Evolutionary conservation across 2,329 filamentous ascomycete genomes (phyloP).

Genomic region (Monilinia polystroma): DNA sequence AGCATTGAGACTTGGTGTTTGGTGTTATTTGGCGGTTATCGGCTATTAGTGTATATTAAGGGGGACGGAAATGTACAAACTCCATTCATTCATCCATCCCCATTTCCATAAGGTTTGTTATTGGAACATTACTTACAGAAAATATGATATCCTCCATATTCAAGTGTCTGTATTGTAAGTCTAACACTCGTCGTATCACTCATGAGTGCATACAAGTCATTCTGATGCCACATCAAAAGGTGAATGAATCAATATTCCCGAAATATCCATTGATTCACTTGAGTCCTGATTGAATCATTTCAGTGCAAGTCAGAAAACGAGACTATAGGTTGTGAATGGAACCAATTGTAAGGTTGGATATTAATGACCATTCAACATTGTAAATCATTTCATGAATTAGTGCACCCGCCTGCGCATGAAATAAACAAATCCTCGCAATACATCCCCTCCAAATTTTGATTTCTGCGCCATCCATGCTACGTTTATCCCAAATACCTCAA

Average conservation of each 20-base stretch:
- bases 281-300: no score
- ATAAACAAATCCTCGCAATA: neutral
- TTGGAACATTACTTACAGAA: neutral
- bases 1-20: constrained; percentile 12
- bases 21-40: constrained; percentile 9
- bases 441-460: neutral
- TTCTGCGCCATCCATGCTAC: constrained; percentile 12
- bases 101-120: neutral
- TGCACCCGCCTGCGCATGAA: neutral
- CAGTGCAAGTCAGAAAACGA: no score
- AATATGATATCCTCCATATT: neutral
- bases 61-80: constrained; percentile 17
- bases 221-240: no score
- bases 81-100: constrained; percentile 19
- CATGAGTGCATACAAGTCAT: no score
- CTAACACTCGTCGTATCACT: no score
- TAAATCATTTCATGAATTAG: no score
- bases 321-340: no score
- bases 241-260: no score
- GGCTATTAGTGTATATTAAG: constrained; percentile 16
- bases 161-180: neutral
- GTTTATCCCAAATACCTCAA: constrained; percentile 14
- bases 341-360: no score
- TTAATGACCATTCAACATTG: no score
- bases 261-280: no score